Percentiles rank a stretch among this genome's conserved stretches.
Evolutionary conservation across 768 basidiomycete species (phyloP).

Genomic region (Dictyophora rubrovolvata): DNA sequence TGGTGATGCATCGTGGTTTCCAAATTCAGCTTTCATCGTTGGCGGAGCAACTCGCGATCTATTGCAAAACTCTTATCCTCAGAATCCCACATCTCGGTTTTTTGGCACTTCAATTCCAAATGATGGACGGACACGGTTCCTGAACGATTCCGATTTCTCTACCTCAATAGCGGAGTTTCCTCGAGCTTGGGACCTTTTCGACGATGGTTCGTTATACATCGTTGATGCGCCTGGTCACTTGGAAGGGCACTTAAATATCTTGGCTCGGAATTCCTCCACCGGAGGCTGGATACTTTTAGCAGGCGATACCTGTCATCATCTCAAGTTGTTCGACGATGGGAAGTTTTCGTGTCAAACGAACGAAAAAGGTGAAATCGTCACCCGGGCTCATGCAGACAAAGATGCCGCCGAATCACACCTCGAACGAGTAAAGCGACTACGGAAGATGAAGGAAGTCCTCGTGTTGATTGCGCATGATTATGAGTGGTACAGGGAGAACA

Average conservation of each 20-base stretch:
- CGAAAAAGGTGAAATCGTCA: constrained; percentile 21
- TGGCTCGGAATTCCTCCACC: constrained; percentile 42
- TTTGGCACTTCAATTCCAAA: constrained; percentile 26
- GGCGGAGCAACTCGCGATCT: constrained; percentile 29
- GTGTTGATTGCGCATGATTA: constrained; percentile 46
- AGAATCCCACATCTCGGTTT: constrained; percentile 22
- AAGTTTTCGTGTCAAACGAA: constrained; percentile 6
- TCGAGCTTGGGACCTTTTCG: constrained; percentile 39
- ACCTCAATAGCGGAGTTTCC: constrained; percentile 41
- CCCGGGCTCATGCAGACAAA: not conserved
- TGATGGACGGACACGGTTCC: constrained; percentile 27
- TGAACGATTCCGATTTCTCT: constrained; percentile 24
- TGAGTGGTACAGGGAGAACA: constrained; percentile 40
- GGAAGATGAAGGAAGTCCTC: constrained; percentile 29
- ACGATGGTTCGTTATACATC: constrained; percentile 50
- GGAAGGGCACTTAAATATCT: constrained; percentile 42
- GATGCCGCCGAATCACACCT: constrained; percentile 29
- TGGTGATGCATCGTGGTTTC: constrained; percentile 38
- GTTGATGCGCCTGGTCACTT: constrained; percentile 50
- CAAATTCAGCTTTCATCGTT: constrained; percentile 36
- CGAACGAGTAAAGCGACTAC: constrained; percentile 31
- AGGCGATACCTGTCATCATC: constrained; percentile 49
- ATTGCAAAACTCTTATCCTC: constrained; percentile 33
- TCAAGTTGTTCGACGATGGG: constrained; percentile 38
- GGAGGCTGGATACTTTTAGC: constrained; percentile 48